Evolutionary conservation across 2,329 filamentous ascomycete genomes (phyloP), one percentile per base, ranked within the genome.

Genomic region (Fusarium stilboides): DNA sequence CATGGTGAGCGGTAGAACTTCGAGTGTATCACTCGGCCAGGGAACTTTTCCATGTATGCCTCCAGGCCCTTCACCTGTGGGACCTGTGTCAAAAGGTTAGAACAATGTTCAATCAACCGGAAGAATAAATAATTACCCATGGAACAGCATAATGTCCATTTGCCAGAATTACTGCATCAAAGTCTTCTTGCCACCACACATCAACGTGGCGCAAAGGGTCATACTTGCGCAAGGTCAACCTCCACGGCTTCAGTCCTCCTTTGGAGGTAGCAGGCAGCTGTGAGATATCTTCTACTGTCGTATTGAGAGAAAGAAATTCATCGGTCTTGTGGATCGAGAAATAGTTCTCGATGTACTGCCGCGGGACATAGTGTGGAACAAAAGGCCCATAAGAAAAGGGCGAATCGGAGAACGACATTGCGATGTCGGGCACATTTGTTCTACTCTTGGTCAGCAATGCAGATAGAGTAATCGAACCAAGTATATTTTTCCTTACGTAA

Each of bases 381-480:
- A 88, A 88, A 0, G 86, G 85, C 0, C 86, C 86, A 57, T 88
- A 87, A 0, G 86, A 77, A 65, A 88, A 88, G 1, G 79, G 79
- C 1, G 77, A 46, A 59, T 88, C 86, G 0, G 86, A 87, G 66
- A 88, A 87, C 6, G 79, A 82, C 86, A 88, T 88, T 22, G 85
- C 85, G 34, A 87, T 83, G 39, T 85, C 82, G 0, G 86, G 86
- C 0, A 88, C 85, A 49, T 88, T 88, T 2, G 87, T 88, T 2
- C 86, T 75, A 5, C 8, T 22, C 1, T n/a, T 3, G 1, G 4
- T 49, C 13, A 59, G 51, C 5, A 4, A 17, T 1, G 19, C 0
- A 3, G 7, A 5, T 9, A 1, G 1, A 13, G 2, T 1, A 0
- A 6, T 5, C 81, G 22, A 46, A 6, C 8, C 44, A 10, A 4